Evolutionary conservation across 345 rosid genomes (phyloP).

Genomic region (Noccaea bulbosa): DNA sequence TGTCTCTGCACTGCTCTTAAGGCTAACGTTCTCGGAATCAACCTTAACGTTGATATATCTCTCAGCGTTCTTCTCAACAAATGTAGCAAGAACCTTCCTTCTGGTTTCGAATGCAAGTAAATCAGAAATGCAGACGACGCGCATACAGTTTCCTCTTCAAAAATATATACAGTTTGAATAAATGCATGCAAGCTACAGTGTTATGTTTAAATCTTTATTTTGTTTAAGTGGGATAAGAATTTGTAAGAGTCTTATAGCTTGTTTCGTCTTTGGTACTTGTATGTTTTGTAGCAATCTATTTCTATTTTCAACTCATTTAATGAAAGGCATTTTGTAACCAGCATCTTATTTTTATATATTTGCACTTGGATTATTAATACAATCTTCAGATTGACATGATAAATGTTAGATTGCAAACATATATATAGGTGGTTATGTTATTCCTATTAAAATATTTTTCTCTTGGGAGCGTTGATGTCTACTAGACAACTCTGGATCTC

Average conservation of each 20-base stretch:
- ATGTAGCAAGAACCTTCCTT: slow-evolving; percentile 57
- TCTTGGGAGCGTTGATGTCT: not conserved
- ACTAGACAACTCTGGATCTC: not conserved
- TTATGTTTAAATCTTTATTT: not conserved
- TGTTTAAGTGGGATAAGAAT: slow-evolving; percentile 10
- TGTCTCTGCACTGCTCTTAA: slow-evolving; percentile 77
- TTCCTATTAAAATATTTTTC: not conserved
- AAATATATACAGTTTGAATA: slow-evolving; percentile 25
- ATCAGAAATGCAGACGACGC: not conserved
- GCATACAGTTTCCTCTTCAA: slow-evolving; percentile 11
- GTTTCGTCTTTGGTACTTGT: not conserved
- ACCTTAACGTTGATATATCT: slow-evolving; percentile 61
- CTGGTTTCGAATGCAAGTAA: slow-evolving; percentile 54
- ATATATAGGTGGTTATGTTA: too few relatives aligned
- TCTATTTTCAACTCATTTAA: not conserved
- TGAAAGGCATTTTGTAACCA: slow-evolving; percentile 19
- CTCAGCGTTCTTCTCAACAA: slow-evolving; percentile 63
- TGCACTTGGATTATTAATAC: slow-evolving; percentile 5
- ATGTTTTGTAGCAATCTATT: slow-evolving; percentile 5
- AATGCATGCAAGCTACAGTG: slow-evolving; percentile 24
- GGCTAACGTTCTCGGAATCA: slow-evolving; percentile 60
- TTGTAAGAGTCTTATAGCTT: not conserved
- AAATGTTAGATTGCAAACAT: not conserved
- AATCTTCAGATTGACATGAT: slow-evolving; percentile 6
- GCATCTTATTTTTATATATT: not conserved